Conservation (phyloP, 2,329 filamentous ascomycete species). For the Penicillium sclerotigenum region DNA sequence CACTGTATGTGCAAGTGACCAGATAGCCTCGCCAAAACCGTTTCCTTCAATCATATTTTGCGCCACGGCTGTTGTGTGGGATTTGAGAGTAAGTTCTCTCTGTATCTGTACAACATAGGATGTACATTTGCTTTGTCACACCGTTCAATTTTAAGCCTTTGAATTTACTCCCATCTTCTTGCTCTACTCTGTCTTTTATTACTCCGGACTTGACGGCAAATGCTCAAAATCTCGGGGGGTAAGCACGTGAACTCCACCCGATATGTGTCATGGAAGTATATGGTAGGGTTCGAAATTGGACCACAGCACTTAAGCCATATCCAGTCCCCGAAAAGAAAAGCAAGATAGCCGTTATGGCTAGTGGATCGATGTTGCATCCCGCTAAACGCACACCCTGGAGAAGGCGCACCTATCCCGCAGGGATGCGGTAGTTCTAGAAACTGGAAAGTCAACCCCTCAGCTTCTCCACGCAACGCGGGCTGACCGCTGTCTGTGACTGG, state of each 20-base stretch:
- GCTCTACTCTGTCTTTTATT: too few species aligned
- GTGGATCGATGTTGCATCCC: conserved; percentile 7
- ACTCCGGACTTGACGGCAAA: not conserved
- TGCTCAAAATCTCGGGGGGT: conserved; percentile 1
- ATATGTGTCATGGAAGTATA: not conserved
- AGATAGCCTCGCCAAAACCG: not conserved
- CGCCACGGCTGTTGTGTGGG: not conserved
- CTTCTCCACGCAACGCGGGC: conserved; percentile 3
- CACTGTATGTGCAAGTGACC: not conserved
- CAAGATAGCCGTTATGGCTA: not conserved
- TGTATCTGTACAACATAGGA: not conserved
- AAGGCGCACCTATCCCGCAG: not conserved
- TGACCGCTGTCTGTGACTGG: not conserved
- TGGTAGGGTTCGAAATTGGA: not conserved
- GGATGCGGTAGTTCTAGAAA: conserved; percentile 10
- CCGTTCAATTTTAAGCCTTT: not conserved
- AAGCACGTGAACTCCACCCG: not conserved
- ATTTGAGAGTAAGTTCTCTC: not conserved
- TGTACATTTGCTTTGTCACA: not conserved
- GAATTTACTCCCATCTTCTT: not conserved
- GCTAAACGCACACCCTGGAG: conserved; percentile 6
- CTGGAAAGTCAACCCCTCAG: conserved; percentile 4
- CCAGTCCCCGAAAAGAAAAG: not conserved
- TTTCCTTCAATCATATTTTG: conserved; percentile 2
- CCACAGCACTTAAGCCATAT: not conserved